Evolutionary conservation across 2,329 filamentous ascomycete species (phyloP).

Genomic region (Beauveria caledonica): DNA sequence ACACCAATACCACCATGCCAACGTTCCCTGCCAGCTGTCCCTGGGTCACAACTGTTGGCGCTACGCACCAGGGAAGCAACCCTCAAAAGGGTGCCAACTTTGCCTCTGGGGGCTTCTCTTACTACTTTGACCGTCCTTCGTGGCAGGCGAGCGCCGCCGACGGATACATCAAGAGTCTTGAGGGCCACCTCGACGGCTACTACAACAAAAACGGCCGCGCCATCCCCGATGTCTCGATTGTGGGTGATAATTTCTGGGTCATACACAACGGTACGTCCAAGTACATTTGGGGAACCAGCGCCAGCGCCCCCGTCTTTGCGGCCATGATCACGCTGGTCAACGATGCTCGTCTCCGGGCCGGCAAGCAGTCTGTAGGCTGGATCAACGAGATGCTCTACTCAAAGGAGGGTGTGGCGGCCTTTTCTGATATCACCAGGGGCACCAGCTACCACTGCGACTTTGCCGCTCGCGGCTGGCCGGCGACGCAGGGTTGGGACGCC

Average conservation of each 20-base stretch:
- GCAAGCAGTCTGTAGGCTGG: conserved; percentile 8
- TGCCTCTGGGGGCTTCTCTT: conserved; percentile 38
- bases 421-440: conserved; percentile 1
- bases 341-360: conserved; percentile 8
- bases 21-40: conserved; percentile 43
- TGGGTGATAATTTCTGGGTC: conserved; percentile 44
- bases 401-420: not conserved
- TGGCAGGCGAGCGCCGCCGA: conserved; percentile 33
- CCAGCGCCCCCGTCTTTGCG: conserved; percentile 11
- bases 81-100: conserved; percentile 28
- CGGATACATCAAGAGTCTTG: conserved; percentile 32
- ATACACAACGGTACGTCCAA: conserved; percentile 18
- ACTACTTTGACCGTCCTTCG: conserved; percentile 32
- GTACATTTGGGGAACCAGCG: conserved; percentile 16
- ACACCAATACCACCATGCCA: conserved; percentile 44
- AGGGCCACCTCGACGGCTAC: conserved; percentile 32
- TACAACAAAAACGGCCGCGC: conserved; percentile 37
- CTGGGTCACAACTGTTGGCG: conserved; percentile 26
- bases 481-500: conserved; percentile 10
- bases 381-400: conserved; percentile 12
- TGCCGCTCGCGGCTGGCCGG: conserved; percentile 8
- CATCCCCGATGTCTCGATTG: conserved; percentile 36
- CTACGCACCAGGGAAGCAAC: conserved; percentile 29
- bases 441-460: conserved; percentile 6
- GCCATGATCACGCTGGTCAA: conserved; percentile 12